Evolutionary conservation across 768 basidiomycete genomes (phyloP), one percentile per base, ranked within the genome.

Genomic region (Suillus cothurnatus): DNA sequence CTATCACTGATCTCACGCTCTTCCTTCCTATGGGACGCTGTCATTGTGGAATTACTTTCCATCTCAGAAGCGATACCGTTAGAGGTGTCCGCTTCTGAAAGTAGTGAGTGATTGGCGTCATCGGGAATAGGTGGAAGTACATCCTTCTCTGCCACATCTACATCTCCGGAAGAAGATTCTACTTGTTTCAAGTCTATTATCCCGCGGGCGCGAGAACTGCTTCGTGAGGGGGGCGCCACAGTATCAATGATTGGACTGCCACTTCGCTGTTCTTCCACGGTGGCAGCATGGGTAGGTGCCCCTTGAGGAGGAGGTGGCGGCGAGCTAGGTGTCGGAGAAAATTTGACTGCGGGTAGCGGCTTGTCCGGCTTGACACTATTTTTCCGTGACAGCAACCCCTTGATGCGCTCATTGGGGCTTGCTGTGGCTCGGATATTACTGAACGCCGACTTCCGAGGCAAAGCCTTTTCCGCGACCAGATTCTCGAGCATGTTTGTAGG

Each of bases 401-500:
- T 76, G 70, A 81, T 70, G 61, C 80, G 78, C 53, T 78, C 77
- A 63, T 78, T 79, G 50, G 80, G 66, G 32, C 72, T 72, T 31
- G 61, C 62, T 6, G 61, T 66, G 11, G 71, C 43, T 23, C 74
- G 72, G 45, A 69, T 61, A 56, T 65, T 77, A 64, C 70, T 70
- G 62, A 71, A 69, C 6, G 68, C 62, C 34, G 77, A 70, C 53
- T 69, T 77, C 62, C 80, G 79, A 56, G 84, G 82, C 59, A 90
- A 73, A n/a, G 80, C 69, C 75, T 95, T 94, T 79, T 97, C 95
- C 55, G 86, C 81, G 64, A 97, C 88, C 61, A 97, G 87, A 12
- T 88, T 93, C 77, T 93, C 92, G 26, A 97, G 85, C 87, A 94
- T 93, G 21, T 82, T 84, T 15, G 89, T 89, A 1, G 90, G 88